Evolutionary conservation across 2,329 filamentous ascomycete species (phyloP).

Genomic region (Ustulina deusta): DNA sequence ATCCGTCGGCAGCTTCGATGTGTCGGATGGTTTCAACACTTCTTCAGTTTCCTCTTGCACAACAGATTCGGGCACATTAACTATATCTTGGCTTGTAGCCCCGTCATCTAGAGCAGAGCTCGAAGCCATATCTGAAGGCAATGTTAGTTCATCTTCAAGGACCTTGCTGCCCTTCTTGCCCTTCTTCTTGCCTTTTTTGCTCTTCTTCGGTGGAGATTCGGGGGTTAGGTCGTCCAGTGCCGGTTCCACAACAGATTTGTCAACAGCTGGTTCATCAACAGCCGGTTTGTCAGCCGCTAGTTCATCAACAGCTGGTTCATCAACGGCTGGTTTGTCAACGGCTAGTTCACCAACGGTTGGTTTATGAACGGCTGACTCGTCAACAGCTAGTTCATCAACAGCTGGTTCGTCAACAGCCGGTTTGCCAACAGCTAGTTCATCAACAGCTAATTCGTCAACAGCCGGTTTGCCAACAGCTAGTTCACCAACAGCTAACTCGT

Average conservation of each 20-base stretch:
- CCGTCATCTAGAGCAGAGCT: constrained; percentile 8
- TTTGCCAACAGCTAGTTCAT: background rate
- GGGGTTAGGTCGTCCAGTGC: constrained; percentile 29
- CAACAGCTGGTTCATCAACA: background rate
- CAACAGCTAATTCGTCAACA: too few relatives aligned
- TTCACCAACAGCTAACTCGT: background rate
- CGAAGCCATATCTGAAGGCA: background rate
- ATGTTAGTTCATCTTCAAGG: constrained; percentile 31
- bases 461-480: background rate
- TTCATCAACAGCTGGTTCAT: background rate
- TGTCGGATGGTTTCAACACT: background rate
- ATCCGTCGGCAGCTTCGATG: background rate
- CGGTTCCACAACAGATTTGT: background rate
- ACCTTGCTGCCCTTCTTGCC: constrained; percentile 40
- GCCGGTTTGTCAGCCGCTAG: background rate
- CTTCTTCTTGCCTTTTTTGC: constrained; percentile 52
- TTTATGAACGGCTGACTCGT: background rate
- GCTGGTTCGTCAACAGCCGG: background rate
- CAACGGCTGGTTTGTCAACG: background rate
- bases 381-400: background rate
- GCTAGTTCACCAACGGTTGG: background rate
- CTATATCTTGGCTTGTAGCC: constrained; percentile 13
- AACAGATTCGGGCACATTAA: background rate
- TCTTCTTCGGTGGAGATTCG: constrained; percentile 41
- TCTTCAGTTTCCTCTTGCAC: background rate